These are phyloP conservation scores for Plantago elongata DNA, from an alignment of 257 asterid genomes.

Conservation along the genomic window DNA sequence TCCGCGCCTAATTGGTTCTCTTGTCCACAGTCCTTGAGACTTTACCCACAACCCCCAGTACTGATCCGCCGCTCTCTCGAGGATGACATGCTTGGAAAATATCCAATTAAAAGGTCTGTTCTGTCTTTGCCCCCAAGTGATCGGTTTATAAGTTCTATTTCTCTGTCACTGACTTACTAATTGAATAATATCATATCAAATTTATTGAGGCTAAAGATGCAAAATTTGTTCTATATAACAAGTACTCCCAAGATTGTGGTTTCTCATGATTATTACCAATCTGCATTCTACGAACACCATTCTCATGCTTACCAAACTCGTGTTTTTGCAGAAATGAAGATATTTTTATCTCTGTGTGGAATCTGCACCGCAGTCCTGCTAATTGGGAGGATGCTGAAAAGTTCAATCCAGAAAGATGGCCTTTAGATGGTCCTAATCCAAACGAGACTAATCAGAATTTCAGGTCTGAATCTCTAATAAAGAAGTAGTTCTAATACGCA, in stretches of 20 bases:
- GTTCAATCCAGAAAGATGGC: conserved; percentile 96
- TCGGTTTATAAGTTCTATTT: conserved; percentile 7
- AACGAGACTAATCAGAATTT: conserved; percentile 93
- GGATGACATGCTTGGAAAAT: conserved; percentile 70
- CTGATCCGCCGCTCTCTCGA: conserved; percentile 91
- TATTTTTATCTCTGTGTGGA: conserved; percentile 93
- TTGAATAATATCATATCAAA: not conserved
- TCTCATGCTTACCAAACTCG: conserved; percentile 6
- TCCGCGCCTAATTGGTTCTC: conserved; percentile 7
- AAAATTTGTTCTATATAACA: no score
- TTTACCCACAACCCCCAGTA: conserved; percentile 97
- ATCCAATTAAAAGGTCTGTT: conserved; percentile 73
- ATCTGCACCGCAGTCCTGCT: conserved; percentile 76
- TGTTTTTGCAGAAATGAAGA: conserved; percentile 68
- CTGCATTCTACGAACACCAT: conserved; percentile 1
- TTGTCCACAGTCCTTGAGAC: conserved; percentile 78
- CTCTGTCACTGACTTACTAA: not conserved
- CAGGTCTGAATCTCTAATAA: conserved; percentile 44
- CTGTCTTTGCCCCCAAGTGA: conserved; percentile 6
- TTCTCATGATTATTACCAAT: not conserved
- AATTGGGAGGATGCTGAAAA: conserved; percentile 87
- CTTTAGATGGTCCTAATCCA: conserved; percentile 93
- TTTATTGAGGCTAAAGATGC: not conserved
- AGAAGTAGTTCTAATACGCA: conserved; percentile 10
- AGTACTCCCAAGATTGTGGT: not conserved